These are phyloP conservation scores for Ilex aquifolium DNA, from an alignment of 257 asterid genomes.

Conservation along the genomic window DNA sequence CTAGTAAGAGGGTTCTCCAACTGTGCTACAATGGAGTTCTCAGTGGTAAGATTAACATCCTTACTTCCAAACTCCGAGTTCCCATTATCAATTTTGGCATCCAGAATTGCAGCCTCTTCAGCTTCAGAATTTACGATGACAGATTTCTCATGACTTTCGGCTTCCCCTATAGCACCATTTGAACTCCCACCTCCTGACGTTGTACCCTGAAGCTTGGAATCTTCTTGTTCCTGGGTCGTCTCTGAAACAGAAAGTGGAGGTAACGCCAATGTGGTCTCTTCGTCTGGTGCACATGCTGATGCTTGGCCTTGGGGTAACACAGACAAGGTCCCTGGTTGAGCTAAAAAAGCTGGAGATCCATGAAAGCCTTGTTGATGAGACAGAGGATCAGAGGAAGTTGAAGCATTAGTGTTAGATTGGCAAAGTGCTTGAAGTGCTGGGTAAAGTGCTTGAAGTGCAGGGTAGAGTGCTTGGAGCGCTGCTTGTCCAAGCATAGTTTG, in stretches of 20 bases:
- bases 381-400: constrained; percentile 24
- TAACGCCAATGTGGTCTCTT: constrained; percentile 5
- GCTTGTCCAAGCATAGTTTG: constrained; percentile 40
- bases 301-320: constrained; percentile 18
- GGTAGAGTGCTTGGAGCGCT: constrained; percentile 31
- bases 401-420: constrained; percentile 25
- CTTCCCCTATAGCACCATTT: constrained; percentile 4
- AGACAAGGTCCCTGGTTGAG: constrained; percentile 16
- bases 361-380: constrained; percentile 26
- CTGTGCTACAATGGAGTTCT: too few relatives aligned
- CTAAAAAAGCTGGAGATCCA: constrained; percentile 16
- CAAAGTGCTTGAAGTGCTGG: constrained; percentile 25
- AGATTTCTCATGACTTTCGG: constrained; percentile 11
- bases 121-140: constrained; percentile 1
- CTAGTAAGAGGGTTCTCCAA: constrained; percentile 7
- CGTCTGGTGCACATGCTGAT: constrained; percentile 2
- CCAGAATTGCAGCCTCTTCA: neutral
- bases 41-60: too few relatives aligned
- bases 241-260: constrained; percentile 1
- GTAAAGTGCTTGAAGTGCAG: constrained; percentile 33
- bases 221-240: constrained; percentile 5
- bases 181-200: constrained; percentile 7
- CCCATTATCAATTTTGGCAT: too few relatives aligned
- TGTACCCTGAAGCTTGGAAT: constrained; percentile 6
- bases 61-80: too few relatives aligned